These are phyloP conservation scores for Exophiala alcalophila DNA, from an alignment of 2,329 filamentous ascomycete genomes.

Conservation along the genomic window DNA sequence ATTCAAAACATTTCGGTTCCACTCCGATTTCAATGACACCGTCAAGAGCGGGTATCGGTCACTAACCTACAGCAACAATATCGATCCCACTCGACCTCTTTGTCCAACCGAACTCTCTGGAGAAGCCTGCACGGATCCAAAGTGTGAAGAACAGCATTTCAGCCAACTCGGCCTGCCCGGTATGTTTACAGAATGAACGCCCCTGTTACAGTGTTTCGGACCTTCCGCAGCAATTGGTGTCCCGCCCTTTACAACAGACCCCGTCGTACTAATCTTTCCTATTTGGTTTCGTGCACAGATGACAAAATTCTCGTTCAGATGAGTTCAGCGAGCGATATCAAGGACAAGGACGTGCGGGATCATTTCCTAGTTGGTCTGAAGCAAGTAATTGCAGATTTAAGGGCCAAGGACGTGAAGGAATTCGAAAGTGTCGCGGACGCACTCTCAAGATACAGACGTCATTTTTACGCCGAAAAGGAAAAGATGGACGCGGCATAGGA, in stretches of 20 bases:
- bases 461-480: constrained; percentile 23
- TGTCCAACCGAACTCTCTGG: constrained; percentile 74
- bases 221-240: constrained; percentile 20
- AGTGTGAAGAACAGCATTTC: constrained; percentile 80
- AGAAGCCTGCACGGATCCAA: constrained; percentile 68
- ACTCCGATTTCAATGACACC: constrained; percentile 68
- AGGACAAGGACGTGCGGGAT: constrained; percentile 44
- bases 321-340: constrained; percentile 47
- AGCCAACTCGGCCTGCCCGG: constrained; percentile 67
- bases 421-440: constrained; percentile 48
- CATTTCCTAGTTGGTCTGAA: constrained; percentile 47
- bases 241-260: constrained; percentile 1
- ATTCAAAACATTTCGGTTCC: constrained; percentile 88
- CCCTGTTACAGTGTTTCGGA: constrained; percentile 22
- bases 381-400: constrained; percentile 49
- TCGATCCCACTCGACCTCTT: constrained; percentile 69
- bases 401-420: constrained; percentile 49
- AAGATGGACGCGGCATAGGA: constrained; percentile 2
- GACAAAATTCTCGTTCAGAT: constrained; percentile 52
- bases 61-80: constrained; percentile 88
- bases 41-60: constrained; percentile 79
- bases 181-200: constrained; percentile 49
- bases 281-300: constrained; percentile 43
- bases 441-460: constrained; percentile 50
- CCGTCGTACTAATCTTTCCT: constrained; percentile 18